Conservation (phyloP, 164 flowering plant species). For the Taxillus chinensis region DNA sequence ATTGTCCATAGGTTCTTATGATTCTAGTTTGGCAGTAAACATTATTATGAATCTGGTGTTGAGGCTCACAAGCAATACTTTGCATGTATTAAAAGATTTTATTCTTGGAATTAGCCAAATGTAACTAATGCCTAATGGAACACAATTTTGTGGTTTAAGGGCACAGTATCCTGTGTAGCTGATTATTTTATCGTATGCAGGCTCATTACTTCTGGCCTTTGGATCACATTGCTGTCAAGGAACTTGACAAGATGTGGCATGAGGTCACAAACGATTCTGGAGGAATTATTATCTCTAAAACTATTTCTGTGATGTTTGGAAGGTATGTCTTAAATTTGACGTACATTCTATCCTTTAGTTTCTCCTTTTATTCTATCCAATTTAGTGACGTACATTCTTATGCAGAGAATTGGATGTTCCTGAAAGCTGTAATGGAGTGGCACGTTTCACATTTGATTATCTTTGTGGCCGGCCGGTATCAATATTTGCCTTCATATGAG, state of each 20-base stretch:
- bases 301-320: slow-evolving; percentile 91
- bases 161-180: slow-evolving; percentile 1
- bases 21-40: too few species aligned
- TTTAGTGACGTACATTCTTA: slow-evolving; percentile 2
- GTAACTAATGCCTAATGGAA: too few species aligned
- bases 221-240: slow-evolving; percentile 25
- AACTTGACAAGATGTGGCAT: slow-evolving; percentile 69
- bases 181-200: slow-evolving; percentile 21
- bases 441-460: slow-evolving; percentile 78
- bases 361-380: background rate
- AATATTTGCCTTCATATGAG: slow-evolving; percentile 4
- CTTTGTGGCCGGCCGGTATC: slow-evolving; percentile 92
- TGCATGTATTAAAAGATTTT: too few species aligned
- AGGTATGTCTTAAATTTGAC: slow-evolving; percentile 36
- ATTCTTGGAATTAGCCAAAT: too few species aligned
- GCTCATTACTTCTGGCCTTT: slow-evolving; percentile 71
- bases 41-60: too few species aligned
- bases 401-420: slow-evolving; percentile 75
- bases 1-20: too few species aligned
- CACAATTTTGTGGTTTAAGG: background rate
- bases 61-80: too few species aligned
- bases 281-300: slow-evolving; percentile 41
- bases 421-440: slow-evolving; percentile 84
- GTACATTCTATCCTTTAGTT: background rate
- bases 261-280: slow-evolving; percentile 37